A percentile compares a stretch with the other conserved stretches of the same genome.
phyloP scores from a whole-genome alignment of 139 green algal genomes.

The Astrephomene gubernaculifera region DNA sequence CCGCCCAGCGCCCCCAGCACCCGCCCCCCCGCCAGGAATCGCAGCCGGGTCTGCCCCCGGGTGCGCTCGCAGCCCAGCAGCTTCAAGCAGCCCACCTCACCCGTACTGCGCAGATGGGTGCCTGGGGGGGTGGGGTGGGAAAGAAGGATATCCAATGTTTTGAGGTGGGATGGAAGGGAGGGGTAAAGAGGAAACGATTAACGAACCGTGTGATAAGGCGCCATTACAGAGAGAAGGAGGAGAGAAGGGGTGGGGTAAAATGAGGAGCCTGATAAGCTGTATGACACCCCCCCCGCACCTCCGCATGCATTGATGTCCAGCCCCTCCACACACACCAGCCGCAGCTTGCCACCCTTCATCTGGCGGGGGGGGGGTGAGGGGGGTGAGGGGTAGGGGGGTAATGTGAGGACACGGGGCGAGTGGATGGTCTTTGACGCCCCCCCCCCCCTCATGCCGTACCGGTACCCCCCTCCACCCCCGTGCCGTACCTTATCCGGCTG shows the following conservation, averaged over 20 bases:
- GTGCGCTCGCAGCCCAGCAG: constrained; percentile 36
- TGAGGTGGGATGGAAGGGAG: too few species aligned
- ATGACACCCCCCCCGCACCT: constrained; percentile 1
- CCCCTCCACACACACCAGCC: constrained; percentile 29
- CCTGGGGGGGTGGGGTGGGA: constrained; percentile 1
- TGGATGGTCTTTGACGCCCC: too few species aligned
- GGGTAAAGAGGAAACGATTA: too few species aligned
- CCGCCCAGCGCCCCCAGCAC: constrained; percentile 35
- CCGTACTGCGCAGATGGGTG: constrained; percentile 35
- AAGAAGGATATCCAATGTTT: background rate
- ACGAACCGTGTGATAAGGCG: too few species aligned
- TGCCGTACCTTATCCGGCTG: constrained; percentile 1
- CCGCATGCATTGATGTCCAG: constrained; percentile 46
- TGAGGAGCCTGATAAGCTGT: too few species aligned
- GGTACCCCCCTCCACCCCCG: too few species aligned
- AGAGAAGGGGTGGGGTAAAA: background rate
- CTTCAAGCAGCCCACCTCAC: constrained; percentile 37
- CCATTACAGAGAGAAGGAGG: too few species aligned
- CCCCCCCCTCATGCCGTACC: too few species aligned
- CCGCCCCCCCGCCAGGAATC: constrained; percentile 14
- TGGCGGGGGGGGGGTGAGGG: too few species aligned
- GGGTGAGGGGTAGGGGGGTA: too few species aligned
- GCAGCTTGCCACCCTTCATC: constrained; percentile 38
- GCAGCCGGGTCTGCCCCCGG: background rate
- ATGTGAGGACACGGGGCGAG: too few species aligned